These are phyloP conservation scores for Cercophora scortea DNA, from an alignment of 495 filamentous ascomycete genomes.

Conservation along the genomic window DNA sequence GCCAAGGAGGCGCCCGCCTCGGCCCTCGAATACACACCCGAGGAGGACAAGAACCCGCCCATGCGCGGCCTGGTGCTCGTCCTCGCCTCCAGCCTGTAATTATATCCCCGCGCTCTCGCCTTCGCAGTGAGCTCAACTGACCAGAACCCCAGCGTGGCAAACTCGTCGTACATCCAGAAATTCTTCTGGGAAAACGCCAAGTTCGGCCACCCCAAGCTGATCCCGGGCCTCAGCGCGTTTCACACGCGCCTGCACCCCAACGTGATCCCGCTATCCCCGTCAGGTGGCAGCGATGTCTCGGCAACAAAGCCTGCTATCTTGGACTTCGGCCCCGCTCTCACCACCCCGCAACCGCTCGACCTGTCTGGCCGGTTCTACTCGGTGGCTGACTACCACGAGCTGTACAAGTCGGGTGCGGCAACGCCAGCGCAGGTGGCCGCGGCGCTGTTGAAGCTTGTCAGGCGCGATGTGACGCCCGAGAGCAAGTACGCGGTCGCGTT, in stretches of 20 bases:
- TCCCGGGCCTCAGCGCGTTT: constrained; percentile 51
- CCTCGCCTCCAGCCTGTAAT: constrained; percentile 17
- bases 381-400: constrained; percentile 65
- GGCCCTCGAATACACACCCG: constrained; percentile 11
- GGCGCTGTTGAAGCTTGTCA: constrained; percentile 61
- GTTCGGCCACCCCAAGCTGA: constrained; percentile 53
- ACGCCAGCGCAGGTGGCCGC: constrained; percentile 67
- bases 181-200: constrained; percentile 64
- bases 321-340: constrained; percentile 26
- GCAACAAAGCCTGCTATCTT: constrained; percentile 17
- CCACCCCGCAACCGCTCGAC: constrained; percentile 23
- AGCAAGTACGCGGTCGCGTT: constrained; percentile 65
- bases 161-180: constrained; percentile 18
- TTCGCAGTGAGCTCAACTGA: background rate
- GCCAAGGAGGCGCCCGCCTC: constrained; percentile 21
- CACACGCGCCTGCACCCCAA: constrained; percentile 46
- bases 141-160: constrained; percentile 15
- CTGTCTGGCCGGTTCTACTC: constrained; percentile 52
- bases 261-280: constrained; percentile 54
- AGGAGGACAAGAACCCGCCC: constrained; percentile 23
- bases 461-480: constrained; percentile 41
- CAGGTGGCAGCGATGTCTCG: constrained; percentile 8
- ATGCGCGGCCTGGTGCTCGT: constrained; percentile 22
- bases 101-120: background rate
- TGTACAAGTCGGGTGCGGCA: constrained; percentile 58